phyloP scores from a whole-genome alignment of 2,329 filamentous ascomycete genomes.

The Aspergillus fumigatus region DNA sequence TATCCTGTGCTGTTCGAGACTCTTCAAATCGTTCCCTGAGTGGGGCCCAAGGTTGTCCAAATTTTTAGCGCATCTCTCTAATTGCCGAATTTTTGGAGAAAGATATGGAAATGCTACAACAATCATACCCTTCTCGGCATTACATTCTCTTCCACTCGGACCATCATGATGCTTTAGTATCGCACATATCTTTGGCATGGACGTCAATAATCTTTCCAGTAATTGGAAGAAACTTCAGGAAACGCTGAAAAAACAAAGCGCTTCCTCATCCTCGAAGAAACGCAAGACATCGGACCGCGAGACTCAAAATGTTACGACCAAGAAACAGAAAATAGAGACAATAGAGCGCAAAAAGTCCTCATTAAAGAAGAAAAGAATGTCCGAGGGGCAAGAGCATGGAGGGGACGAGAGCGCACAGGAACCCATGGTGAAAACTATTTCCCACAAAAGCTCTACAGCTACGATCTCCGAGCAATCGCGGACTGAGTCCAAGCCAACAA shows the following conservation, averaged over 20 bases:
- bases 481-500: constrained; percentile 42
- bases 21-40: neutral
- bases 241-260: constrained; percentile 35
- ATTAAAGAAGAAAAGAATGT: constrained; percentile 31
- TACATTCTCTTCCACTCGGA: constrained; percentile 2
- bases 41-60: constrained; percentile 5
- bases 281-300: constrained; percentile 32
- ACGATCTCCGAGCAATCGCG: constrained; percentile 43
- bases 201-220: constrained; percentile 42
- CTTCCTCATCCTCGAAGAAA: constrained; percentile 23
- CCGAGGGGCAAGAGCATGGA: constrained; percentile 15
- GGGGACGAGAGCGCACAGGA: constrained; percentile 54
- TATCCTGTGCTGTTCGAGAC: neutral
- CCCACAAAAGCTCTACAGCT: constrained; percentile 55
- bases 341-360: constrained; percentile 19
- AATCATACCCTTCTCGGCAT: neutral
- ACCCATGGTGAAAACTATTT: constrained; percentile 58
- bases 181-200: constrained; percentile 31
- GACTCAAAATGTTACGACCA: constrained; percentile 26
- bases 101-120: neutral
- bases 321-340: constrained; percentile 27
- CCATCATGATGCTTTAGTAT: constrained; percentile 20
- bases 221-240: constrained; percentile 50
- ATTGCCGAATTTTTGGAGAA: neutral
- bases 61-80: constrained; percentile 13